Evolutionary conservation across 2,329 filamentous ascomycete species (phyloP).

Genomic region (Harringtonia lauricola): DNA sequence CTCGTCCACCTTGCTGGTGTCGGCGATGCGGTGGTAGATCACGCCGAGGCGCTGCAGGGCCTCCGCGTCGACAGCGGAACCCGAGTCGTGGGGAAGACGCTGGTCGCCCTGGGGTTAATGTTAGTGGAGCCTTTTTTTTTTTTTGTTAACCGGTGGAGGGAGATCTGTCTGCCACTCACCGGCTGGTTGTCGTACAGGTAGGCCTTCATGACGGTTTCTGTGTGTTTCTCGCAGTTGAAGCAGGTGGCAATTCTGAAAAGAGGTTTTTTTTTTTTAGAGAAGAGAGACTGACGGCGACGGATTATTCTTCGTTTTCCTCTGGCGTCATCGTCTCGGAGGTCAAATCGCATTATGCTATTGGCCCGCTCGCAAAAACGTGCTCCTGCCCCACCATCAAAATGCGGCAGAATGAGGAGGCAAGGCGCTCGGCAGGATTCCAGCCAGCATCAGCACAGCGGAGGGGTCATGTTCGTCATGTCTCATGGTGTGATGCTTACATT

Average conservation of each 20-base stretch:
- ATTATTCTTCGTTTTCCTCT: neutral
- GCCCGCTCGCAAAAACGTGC: conserved; percentile 6
- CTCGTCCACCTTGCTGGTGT: conserved; percentile 55
- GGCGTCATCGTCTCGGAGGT: neutral
- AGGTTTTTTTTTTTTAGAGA: neutral
- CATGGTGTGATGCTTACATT: too few relatives aligned
- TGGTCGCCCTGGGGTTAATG: conserved; percentile 65
- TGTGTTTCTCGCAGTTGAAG: neutral
- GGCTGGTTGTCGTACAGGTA: conserved; percentile 46
- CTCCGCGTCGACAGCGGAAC: conserved; percentile 50
- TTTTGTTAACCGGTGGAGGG: neutral
- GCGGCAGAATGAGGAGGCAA: neutral
- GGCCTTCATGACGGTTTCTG: conserved; percentile 35
- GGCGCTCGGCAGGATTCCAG: too few relatives aligned
- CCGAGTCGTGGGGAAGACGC: conserved; percentile 80
- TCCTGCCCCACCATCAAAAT: conserved; percentile 5
- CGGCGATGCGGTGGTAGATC: conserved; percentile 58
- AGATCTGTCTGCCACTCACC: conserved; percentile 23
- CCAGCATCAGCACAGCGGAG: too few relatives aligned
- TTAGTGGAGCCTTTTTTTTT: conserved; percentile 6
- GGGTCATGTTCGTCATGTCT: too few relatives aligned
- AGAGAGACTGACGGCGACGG: neutral
- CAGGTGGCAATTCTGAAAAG: neutral
- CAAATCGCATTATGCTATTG: conserved; percentile 10
- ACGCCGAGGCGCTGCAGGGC: conserved; percentile 70